Conservation (phyloP, 768 basidiomycete genomes). For the Mycena capillaripes region DNA sequence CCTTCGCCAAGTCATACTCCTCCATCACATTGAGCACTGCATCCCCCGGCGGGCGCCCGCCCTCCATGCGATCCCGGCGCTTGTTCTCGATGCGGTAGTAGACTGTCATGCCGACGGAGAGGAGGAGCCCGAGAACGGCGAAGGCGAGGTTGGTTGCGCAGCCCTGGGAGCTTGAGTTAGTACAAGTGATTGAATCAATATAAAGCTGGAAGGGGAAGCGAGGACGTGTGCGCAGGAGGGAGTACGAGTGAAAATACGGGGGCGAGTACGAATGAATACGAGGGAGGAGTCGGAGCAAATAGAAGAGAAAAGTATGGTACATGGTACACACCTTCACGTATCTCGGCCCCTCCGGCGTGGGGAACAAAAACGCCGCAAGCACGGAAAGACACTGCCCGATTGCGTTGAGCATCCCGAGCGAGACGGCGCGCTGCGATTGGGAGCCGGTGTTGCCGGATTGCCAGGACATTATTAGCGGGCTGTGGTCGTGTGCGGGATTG, state of each 20-base stretch:
- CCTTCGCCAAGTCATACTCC: conserved; percentile 29
- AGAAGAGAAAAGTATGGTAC: too few relatives aligned
- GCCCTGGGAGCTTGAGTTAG: too few relatives aligned
- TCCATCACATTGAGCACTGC: conserved; percentile 18
- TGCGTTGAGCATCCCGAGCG: conserved; percentile 33
- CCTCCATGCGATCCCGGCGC: conserved; percentile 14
- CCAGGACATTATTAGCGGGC: conserved; percentile 31
- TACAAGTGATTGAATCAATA: too few relatives aligned
- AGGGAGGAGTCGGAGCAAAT: too few relatives aligned
- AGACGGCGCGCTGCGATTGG: conserved; percentile 30
- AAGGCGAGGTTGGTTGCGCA: conserved; percentile 29
- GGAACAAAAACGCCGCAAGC: conserved; percentile 33
- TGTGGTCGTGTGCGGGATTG: background rate
- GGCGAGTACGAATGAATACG: too few relatives aligned
- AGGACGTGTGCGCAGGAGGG: too few relatives aligned
- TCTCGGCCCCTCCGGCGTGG: conserved; percentile 18
- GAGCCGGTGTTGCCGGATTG: conserved; percentile 29
- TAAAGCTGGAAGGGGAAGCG: too few relatives aligned
- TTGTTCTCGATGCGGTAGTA: conserved; percentile 9
- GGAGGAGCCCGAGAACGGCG: conserved; percentile 6
- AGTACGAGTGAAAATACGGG: too few relatives aligned
- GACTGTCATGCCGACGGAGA: conserved; percentile 6
- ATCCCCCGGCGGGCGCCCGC: conserved; percentile 13
- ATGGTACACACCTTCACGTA: too few relatives aligned
- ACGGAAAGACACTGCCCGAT: conserved; percentile 32